Base-by-base conservation (phyloP, 257 asterid genomes). In the Thymus quinquecostatus region DNA sequence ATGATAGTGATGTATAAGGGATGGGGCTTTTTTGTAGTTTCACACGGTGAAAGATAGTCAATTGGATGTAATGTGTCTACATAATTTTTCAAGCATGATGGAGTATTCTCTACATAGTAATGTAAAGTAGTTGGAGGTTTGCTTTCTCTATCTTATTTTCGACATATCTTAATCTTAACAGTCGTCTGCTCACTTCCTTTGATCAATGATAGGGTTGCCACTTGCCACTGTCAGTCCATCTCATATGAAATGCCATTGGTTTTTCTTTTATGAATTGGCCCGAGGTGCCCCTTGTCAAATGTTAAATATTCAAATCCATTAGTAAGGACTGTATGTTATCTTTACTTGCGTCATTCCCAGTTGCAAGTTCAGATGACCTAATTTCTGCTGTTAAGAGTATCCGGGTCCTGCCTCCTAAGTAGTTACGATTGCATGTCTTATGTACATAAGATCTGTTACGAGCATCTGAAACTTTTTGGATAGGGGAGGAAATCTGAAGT, bases 31-130 rank as follows among this genome's bases (percentile, higher is more conserved):
- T 45, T 28, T 29, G 7, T 48, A 29, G 78, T 57, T 32, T 47
- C 66, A 41, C 38, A 56, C 5, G 30, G 36, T 41, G 38, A 64
- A 51, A 65, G 58, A 53, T 7, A n/a, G n/a, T n/a, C n/a, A n/a
- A n/a, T n/a, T n/a, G n/a, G n/a, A n/a, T n/a, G n/a, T n/a, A n/a
- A 60, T 44, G 58, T 6, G 21, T 40, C 41, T 70, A 61, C 66
- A 68, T 59, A 61, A 47, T 27, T 66, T 55, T 34, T 28, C 13
- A 33, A n/a, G 66, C 45, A 32, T 10, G 51, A n/a, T n/a, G n/a
- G 59, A 61, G 54, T 40, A 13, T 48, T 14, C 66, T 33, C 28
- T 30, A 14, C 48, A 14, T 2, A 32, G 60, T 4, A 9, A 30
- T 55, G 53, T 21, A 28, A 38, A 57, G n/a, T 49, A 58, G 4